Evolutionary conservation across 305 asterid genomes (phyloP), one percentile per base, ranked within the genome.

Genomic region (Lippia alba): DNA sequence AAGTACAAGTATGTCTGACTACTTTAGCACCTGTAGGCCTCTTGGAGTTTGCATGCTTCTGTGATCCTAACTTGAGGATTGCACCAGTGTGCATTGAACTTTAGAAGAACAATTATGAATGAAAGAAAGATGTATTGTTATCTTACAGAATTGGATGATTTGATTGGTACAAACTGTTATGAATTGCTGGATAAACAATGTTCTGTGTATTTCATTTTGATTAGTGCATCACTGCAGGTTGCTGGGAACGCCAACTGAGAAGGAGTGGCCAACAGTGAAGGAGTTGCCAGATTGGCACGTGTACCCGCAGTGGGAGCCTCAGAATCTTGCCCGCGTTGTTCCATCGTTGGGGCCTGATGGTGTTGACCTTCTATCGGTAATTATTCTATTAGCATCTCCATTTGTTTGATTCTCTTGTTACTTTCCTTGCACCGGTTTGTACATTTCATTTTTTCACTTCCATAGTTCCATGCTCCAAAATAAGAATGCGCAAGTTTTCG

Each of bases 251-350:
- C 99, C 99, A 54, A 86, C 82, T 16, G 97, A 94, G 76, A 77
- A 84, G 76, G 77, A 83, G 24, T 94, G 97, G 99, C 97, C 97
- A 0, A 97, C 96, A 69, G 97, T 94, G 44, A 77, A 56, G 71
- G 81, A 91, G 32, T 85, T 91, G 67, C 64, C 89, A 33, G 97
- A 94, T 76, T 94, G 99, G 97, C 97, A 94, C 76, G 93, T 83
- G 65, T 94, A 94, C 75, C 99, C 99, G 41, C 82, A 78, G 41
- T 94, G 99, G 99, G 99, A 88, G 64, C 74, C 96, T 65, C 96
- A 91, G 81, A 82, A 78, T 78, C 73, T 94, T 84, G 88, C 90
- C n/a, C 89, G 89, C 18, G 84, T 82, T 49, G 99, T 94, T 77
- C 97, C 96, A 5, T 57, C 95, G 0, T 64, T 94, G 74, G 96